Conservation (phyloP, 1,139 yeast genomes). For the Yamadazyma blattariae region DNA sequence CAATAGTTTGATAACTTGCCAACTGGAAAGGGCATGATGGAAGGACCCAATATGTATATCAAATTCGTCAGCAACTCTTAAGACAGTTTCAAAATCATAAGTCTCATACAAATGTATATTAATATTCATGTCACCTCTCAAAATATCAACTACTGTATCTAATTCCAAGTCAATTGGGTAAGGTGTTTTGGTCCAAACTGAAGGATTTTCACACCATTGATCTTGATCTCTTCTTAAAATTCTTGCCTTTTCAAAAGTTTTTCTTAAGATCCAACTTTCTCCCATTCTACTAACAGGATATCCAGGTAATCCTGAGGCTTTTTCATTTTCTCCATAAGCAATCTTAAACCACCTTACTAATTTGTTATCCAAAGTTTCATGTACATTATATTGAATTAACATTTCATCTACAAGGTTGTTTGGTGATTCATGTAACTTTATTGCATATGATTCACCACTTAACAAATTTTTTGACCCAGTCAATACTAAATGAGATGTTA, state of each 20-base stretch:
- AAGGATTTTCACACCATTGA: slow-evolving; percentile 5
- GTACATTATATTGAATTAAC: slow-evolving; percentile 5
- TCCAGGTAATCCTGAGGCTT: slow-evolving; percentile 1
- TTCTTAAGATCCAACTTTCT: slow-evolving; percentile 6
- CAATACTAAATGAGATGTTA: slow-evolving; percentile 5
- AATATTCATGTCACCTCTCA: slow-evolving; percentile 6
- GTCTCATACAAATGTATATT: slow-evolving; percentile 7
- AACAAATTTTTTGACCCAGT: slow-evolving; percentile 6
- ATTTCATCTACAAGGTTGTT: slow-evolving; percentile 5
- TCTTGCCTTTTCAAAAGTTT: slow-evolving; percentile 1
- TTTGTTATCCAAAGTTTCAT: not conserved
- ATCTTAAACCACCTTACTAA: slow-evolving; percentile 6
- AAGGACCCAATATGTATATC: slow-evolving; percentile 4
- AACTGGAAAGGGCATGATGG: slow-evolving; percentile 8
- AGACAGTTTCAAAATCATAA: slow-evolving; percentile 6
- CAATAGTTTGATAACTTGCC: slow-evolving; percentile 4
- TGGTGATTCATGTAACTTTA: slow-evolving; percentile 5
- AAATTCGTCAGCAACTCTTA: slow-evolving; percentile 8
- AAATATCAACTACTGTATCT: slow-evolving; percentile 4
- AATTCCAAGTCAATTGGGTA: slow-evolving; percentile 6
- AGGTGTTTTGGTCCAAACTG: not conserved
- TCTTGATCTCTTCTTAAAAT: slow-evolving; percentile 3
- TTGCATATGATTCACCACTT: slow-evolving; percentile 7
- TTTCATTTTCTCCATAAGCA: slow-evolving; percentile 7
- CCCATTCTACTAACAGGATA: slow-evolving; percentile 9